Conservation (phyloP, 306 rosid species). For the Prinsepia uniflora region DNA sequence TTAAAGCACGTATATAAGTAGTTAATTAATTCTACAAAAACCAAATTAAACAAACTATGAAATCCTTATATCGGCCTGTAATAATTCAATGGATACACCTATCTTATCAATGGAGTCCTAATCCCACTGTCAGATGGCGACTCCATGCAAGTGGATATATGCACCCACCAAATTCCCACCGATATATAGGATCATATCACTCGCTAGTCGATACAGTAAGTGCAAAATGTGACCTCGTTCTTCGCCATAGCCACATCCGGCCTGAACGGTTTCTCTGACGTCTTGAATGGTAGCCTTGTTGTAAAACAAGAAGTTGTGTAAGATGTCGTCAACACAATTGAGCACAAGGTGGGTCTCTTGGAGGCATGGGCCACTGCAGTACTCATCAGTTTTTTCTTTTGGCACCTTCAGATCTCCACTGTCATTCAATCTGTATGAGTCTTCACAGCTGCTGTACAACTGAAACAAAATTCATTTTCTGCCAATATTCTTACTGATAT, state of each 20-base stretch:
- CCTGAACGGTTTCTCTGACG: constrained; percentile 49
- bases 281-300: constrained; percentile 70
- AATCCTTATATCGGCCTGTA: background rate
- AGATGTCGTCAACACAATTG: constrained; percentile 53
- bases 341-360: constrained; percentile 73
- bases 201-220: no score
- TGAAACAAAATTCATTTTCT: constrained; percentile 7
- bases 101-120: no score
- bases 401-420: constrained; percentile 62
- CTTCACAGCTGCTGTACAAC: constrained; percentile 79
- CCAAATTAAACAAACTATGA: background rate
- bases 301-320: constrained; percentile 56
- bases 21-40: background rate
- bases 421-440: constrained; percentile 50
- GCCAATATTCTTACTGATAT: background rate
- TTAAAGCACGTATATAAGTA: background rate
- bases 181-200: no score
- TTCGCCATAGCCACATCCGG: constrained; percentile 75
- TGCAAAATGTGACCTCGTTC: constrained; percentile 48
- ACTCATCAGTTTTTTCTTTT: constrained; percentile 38
- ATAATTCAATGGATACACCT: background rate
- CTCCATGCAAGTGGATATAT: no score
- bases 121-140: no score
- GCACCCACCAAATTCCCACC: no score
- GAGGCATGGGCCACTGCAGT: constrained; percentile 69